phyloP scores from a whole-genome alignment of 2,329 filamentous ascomycete species.

The Fusarium sarcochroum region DNA sequence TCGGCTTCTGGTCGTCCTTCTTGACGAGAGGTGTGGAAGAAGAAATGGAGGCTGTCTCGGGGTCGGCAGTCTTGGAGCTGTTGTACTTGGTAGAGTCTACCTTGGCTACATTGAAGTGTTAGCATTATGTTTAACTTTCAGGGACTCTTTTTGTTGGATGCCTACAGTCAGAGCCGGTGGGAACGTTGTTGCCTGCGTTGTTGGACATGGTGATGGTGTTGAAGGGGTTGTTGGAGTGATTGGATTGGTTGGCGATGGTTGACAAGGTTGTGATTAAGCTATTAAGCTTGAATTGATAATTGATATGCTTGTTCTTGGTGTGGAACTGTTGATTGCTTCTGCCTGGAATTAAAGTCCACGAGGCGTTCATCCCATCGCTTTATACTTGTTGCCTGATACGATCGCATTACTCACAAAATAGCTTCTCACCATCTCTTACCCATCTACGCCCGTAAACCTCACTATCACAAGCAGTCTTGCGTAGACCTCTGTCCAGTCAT shows the following conservation, averaged over 20 bases:
- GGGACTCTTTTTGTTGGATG: not conserved
- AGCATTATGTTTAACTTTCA: not conserved
- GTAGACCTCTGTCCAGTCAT: slow-evolving; percentile 20
- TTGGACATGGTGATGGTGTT: slow-evolving; percentile 28
- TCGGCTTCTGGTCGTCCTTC: slow-evolving; percentile 31
- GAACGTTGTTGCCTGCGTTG: slow-evolving; percentile 24
- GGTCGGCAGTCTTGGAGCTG: slow-evolving; percentile 29
- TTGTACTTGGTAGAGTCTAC: slow-evolving; percentile 25
- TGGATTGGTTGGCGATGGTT: slow-evolving; percentile 1
- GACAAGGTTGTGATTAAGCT: slow-evolving; percentile 4
- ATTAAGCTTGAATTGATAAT: slow-evolving; percentile 24
- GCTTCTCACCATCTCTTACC: not conserved
- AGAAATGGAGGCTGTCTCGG: slow-evolving; percentile 48
- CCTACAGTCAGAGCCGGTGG: slow-evolving; percentile 38
- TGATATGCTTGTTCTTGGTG: slow-evolving; percentile 1
- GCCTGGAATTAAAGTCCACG: slow-evolving; percentile 19
- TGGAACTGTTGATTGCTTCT: slow-evolving; percentile 20
- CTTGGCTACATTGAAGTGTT: slow-evolving; percentile 23
- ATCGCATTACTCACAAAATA: not conserved
- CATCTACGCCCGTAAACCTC: not conserved
- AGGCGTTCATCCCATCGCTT: slow-evolving; percentile 19
- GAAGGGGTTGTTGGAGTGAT: not conserved
- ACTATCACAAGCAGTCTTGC: slow-evolving; percentile 12
- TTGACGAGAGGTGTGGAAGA: slow-evolving; percentile 46
- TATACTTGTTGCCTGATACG: slow-evolving; percentile 38